These are phyloP conservation scores for Fusarium sp. DNA, from an alignment of 2,329 filamentous ascomycete species.

Conservation along the genomic window DNA sequence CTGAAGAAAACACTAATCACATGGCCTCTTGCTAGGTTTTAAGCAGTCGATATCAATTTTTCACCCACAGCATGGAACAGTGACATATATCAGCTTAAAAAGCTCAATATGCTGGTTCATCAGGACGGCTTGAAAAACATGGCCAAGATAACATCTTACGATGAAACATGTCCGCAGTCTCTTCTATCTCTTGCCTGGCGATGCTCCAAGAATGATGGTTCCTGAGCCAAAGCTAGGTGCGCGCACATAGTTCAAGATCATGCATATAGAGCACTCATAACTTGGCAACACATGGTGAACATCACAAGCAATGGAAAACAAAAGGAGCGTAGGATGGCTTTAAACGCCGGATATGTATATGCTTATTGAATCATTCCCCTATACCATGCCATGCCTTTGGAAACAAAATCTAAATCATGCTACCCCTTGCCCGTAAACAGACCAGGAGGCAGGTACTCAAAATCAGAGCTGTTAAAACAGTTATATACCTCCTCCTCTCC, in stretches of 20 bases:
- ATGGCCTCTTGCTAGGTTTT: background rate
- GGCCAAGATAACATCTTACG: background rate
- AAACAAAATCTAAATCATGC: constrained; percentile 25
- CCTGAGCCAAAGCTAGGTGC: background rate
- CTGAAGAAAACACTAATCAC: background rate
- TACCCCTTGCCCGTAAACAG: constrained; percentile 16
- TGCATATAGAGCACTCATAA: background rate
- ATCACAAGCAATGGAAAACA: background rate
- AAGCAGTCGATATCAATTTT: background rate
- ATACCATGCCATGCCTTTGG: constrained; percentile 19
- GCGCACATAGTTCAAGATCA: background rate
- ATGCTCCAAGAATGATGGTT: background rate
- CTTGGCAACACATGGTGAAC: background rate
- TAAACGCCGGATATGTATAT: constrained; percentile 22
- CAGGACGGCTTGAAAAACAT: background rate
- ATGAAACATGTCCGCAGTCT: background rate
- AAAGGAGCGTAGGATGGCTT: constrained; percentile 5
- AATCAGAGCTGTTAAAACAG: constrained; percentile 23
- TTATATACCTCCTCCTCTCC: constrained; percentile 17
- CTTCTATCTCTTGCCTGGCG: background rate
- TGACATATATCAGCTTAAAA: background rate
- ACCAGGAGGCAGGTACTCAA: constrained; percentile 32
- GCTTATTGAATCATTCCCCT: constrained; percentile 20
- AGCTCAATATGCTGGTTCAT: background rate
- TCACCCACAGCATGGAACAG: background rate